Percentiles rank a stretch among this genome's conserved stretches.
These are phyloP conservation scores for Bonia amplexicaulis DNA, from an alignment of 176 grass and related monocot species.

Conservation along the genomic window DNA sequence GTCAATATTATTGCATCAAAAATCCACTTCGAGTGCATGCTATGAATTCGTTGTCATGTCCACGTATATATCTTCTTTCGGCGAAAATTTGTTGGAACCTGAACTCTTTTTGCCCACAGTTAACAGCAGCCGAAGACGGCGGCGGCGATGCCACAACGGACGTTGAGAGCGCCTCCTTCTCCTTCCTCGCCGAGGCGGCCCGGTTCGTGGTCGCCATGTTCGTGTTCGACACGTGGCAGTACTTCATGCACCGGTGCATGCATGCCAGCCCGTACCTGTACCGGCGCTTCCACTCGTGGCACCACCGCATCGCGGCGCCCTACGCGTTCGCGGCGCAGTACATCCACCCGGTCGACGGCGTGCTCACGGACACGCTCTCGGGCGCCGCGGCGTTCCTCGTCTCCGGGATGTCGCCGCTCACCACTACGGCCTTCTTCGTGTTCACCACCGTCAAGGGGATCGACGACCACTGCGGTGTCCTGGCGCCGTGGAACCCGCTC, in stretches of 20 bases:
- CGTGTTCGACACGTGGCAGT: constrained; percentile 61
- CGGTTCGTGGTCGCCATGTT: constrained; percentile 50
- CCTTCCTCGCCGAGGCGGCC: constrained; percentile 8
- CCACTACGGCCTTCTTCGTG: constrained; percentile 37
- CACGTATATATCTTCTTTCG: not conserved
- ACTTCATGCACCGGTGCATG: constrained; percentile 57
- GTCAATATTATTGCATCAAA: too few relatives aligned
- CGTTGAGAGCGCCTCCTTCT: not conserved
- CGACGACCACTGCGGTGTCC: constrained; percentile 65
- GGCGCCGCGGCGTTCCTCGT: constrained; percentile 38
- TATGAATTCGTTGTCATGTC: too few relatives aligned
- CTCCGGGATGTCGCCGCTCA: constrained; percentile 32
- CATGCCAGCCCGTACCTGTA: constrained; percentile 51
- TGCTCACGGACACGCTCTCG: constrained; percentile 49
- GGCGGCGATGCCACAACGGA: not conserved
- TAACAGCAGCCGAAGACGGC: not conserved
- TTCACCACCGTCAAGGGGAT: constrained; percentile 59
- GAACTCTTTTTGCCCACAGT: not conserved
- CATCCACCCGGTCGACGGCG: constrained; percentile 58
- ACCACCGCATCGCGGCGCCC: constrained; percentile 55
- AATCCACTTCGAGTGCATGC: too few relatives aligned
- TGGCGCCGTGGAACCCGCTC: constrained; percentile 50
- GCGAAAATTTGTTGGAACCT: not conserved
- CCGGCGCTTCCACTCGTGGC: constrained; percentile 60
- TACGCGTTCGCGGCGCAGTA: constrained; percentile 73